These are phyloP conservation scores for Oleoguttula mirabilis DNA, from an alignment of 495 filamentous ascomycete genomes.

Conservation along the genomic window DNA sequence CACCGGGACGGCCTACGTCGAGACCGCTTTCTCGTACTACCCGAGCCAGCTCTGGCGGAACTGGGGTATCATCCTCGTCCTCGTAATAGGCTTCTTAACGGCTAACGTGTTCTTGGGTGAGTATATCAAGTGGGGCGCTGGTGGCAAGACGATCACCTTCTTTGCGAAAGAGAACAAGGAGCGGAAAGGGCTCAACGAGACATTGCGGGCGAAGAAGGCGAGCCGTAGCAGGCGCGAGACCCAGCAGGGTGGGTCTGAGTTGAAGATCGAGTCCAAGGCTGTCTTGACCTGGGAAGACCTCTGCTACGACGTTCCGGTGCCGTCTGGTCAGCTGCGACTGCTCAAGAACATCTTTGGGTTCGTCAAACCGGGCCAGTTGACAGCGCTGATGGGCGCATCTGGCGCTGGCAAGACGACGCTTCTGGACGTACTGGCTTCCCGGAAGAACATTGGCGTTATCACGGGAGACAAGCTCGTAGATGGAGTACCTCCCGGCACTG, in stretches of 20 bases:
- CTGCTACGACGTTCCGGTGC: slow-evolving; percentile 55
- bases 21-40: slow-evolving; percentile 49
- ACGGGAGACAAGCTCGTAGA: slow-evolving; percentile 64
- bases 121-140: slow-evolving; percentile 60
- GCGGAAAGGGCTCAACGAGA: slow-evolving; percentile 54
- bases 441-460: slow-evolving; percentile 72
- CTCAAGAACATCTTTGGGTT: slow-evolving; percentile 65
- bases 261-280: slow-evolving; percentile 54
- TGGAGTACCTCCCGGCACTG: slow-evolving; percentile 48
- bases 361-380: slow-evolving; percentile 66
- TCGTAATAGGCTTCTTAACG: slow-evolving; percentile 54
- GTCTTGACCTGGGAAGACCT: slow-evolving; percentile 43
- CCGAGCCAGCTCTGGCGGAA: slow-evolving; percentile 58
- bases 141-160: slow-evolving; percentile 64
- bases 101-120: slow-evolving; percentile 65
- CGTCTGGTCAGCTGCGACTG: slow-evolving; percentile 53
- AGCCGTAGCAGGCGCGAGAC: slow-evolving; percentile 38
- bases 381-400: slow-evolving; percentile 72
- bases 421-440: slow-evolving; percentile 60
- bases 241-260: slow-evolving; percentile 37
- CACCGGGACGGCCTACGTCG: slow-evolving; percentile 50
- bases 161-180: slow-evolving; percentile 62
- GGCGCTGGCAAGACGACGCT: slow-evolving; percentile 83
- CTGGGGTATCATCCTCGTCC: slow-evolving; percentile 57
- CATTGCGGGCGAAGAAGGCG: slow-evolving; percentile 45